Base-by-base conservation (phyloP, 1,139 yeast genomes). In the Pichiaceae sp. region DNA sequence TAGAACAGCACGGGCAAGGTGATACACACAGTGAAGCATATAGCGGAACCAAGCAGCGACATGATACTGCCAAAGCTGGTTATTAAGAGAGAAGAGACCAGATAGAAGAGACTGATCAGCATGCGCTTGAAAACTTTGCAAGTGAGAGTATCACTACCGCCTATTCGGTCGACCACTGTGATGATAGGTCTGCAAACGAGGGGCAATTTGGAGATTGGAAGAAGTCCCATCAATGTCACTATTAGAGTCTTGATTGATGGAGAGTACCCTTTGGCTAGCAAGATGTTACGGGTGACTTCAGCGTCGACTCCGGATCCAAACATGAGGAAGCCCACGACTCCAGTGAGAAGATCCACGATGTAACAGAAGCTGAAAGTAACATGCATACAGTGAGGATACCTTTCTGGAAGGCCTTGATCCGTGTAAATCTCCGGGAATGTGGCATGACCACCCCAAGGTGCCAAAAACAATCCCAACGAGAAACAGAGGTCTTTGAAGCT, bases 201-300 rank as follows among this genome's bases (percentile, higher is more conserved):
- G 0, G 97, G 96, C 1, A 91, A 75, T 53, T 89, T 89, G 1
- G 96, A 87, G 31, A 87, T 59, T 1, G 97, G 96, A 20, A 89
- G 75, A 29, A 87, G 51, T 29, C 95, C 84, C 64, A 87, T 82
- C 34, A 85, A 62, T 0, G 71, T 70, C 37, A 91, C 81, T 37
- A 89, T 69, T 27, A 77, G 50, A 3, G 75, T 73, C 40, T 78
- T 74, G 8, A 82, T 64, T 67, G 78, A 75, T 2, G 53, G 41
- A 0, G 96, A 95, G 50, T 84, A 86, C 0, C 94, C 94, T 6
- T 69, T 59, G 1, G 86, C 79, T 19, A 70, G 54, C 36, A 89
- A 60, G 19, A 89, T 68, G 53, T 78, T 83, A 52, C 78, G 83
- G 4, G 96, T 86, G 45, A 89, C 74, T 57, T 89, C 96, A 51